phyloP scores from a whole-genome alignment of 2,329 filamentous ascomycete species.

The Ilyonectria robusta region DNA sequence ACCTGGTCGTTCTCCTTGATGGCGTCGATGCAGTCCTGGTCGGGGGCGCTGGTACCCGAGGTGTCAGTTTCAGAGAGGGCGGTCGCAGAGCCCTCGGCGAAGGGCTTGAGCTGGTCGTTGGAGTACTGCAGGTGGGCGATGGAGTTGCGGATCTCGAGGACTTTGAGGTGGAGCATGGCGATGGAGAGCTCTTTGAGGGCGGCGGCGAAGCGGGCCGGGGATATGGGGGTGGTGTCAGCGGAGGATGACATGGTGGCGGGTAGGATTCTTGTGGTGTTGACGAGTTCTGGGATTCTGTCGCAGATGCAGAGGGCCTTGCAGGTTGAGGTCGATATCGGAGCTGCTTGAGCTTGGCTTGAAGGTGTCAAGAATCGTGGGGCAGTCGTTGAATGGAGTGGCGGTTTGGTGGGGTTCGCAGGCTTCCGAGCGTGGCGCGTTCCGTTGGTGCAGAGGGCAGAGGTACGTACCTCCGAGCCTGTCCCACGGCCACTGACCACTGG shows the following conservation, averaged over 20 bases:
- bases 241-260: slow-evolving; percentile 71
- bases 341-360: slow-evolving; percentile 12
- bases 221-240: slow-evolving; percentile 73
- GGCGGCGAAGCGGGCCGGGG: slow-evolving; percentile 73
- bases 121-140: slow-evolving; percentile 81
- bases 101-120: slow-evolving; percentile 80
- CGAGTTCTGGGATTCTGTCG: neutral
- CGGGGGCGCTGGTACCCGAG: slow-evolving; percentile 55
- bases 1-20: slow-evolving; percentile 80
- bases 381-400: slow-evolving; percentile 17
- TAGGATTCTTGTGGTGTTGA: neutral
- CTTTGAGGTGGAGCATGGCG: slow-evolving; percentile 79
- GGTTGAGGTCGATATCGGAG: slow-evolving; percentile 16
- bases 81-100: slow-evolving; percentile 66
- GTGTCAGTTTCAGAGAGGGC: slow-evolving; percentile 42
- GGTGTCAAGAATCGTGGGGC: slow-evolving; percentile 30
- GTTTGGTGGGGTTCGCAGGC: slow-evolving; percentile 41
- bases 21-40: slow-evolving; percentile 81
- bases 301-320: neutral
- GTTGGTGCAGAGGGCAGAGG: neutral
- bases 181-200: slow-evolving; percentile 78
- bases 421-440: slow-evolving; percentile 32
- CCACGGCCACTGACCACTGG: neutral
- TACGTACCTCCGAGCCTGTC: neutral
- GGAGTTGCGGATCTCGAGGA: slow-evolving; percentile 81